Conservation (phyloP, 306 rosid genomes). For the Cotoneaster glaucophyllus region DNA sequence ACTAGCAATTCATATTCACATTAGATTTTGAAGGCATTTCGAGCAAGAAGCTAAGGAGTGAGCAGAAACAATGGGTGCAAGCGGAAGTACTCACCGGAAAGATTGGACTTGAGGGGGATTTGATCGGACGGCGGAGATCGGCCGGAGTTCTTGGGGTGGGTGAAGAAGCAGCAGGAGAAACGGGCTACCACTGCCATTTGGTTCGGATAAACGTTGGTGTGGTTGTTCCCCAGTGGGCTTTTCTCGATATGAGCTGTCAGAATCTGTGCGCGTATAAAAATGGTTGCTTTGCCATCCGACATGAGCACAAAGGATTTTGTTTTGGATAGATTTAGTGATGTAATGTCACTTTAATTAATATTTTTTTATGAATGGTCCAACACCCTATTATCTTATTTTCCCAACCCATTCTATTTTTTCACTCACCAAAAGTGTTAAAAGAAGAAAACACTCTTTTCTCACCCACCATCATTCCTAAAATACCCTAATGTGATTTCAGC, state of each 20-base stretch:
- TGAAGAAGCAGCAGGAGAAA: slow-evolving; percentile 46
- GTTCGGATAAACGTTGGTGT: slow-evolving; percentile 24
- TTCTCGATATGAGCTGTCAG: background rate
- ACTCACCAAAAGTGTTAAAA: too few relatives aligned
- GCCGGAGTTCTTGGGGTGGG: slow-evolving; percentile 31
- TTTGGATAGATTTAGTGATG: background rate
- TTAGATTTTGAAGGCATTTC: background rate
- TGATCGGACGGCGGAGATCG: slow-evolving; percentile 31
- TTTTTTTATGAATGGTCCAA: too few relatives aligned
- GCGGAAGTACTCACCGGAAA: slow-evolving; percentile 34
- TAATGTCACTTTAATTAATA: too few relatives aligned
- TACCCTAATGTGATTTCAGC: too few relatives aligned
- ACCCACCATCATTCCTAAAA: too few relatives aligned
- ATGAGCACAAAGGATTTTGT: background rate
- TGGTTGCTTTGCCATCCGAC: background rate
- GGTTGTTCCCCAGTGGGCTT: background rate
- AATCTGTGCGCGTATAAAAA: background rate
- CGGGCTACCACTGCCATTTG: slow-evolving; percentile 64
- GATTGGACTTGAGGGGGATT: slow-evolving; percentile 16
- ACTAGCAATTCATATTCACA: background rate
- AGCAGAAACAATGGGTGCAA: background rate
- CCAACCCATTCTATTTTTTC: too few relatives aligned
- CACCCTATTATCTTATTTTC: too few relatives aligned
- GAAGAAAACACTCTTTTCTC: too few relatives aligned
- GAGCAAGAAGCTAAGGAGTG: background rate